Conservation (phyloP, 768 basidiomycete species). For the Kwoniella sp. region DNA sequence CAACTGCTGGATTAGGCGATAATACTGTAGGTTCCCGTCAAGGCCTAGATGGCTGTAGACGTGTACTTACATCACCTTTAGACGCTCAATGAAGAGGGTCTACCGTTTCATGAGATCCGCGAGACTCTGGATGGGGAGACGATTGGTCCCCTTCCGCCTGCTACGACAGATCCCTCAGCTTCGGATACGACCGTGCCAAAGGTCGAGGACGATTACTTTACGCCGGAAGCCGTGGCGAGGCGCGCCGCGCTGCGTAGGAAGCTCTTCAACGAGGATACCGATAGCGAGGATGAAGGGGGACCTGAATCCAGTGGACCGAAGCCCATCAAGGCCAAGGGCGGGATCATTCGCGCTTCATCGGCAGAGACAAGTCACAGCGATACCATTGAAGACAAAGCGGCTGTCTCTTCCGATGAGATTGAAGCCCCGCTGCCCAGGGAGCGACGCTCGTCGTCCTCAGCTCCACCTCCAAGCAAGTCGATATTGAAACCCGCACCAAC, state of each 20-base stretch:
- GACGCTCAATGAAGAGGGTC: slow-evolving; percentile 37
- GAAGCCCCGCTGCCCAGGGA: neutral
- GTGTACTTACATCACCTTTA: slow-evolving; percentile 1
- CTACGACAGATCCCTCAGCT: neutral
- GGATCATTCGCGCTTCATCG: neutral
- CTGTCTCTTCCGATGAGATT: neutral
- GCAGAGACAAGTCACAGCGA: neutral
- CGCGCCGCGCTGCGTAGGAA: slow-evolving; percentile 18
- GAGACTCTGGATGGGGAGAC: slow-evolving; percentile 26
- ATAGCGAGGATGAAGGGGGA: slow-evolving; percentile 18
- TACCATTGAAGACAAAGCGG: neutral
- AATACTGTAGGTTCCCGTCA: slow-evolving; percentile 8
- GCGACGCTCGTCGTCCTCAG: slow-evolving; percentile 8
- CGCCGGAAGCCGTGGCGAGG: slow-evolving; percentile 22
- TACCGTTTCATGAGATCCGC: slow-evolving; percentile 41
- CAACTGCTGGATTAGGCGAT: neutral
- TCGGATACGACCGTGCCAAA: neutral
- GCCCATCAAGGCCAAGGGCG: slow-evolving; percentile 4
- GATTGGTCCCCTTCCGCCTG: slow-evolving; percentile 20
- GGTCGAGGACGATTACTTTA: slow-evolving; percentile 25
- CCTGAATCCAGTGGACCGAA: neutral
- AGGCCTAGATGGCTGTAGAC: neutral
- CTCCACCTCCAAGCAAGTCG: slow-evolving; percentile 4
- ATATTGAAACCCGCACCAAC: slow-evolving; percentile 34
- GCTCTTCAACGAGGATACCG: slow-evolving; percentile 24